Evolutionary conservation across 2,329 filamentous ascomycete genomes (phyloP), one percentile per base, ranked within the genome.

Genomic region (Cytospora chrysosperma): DNA sequence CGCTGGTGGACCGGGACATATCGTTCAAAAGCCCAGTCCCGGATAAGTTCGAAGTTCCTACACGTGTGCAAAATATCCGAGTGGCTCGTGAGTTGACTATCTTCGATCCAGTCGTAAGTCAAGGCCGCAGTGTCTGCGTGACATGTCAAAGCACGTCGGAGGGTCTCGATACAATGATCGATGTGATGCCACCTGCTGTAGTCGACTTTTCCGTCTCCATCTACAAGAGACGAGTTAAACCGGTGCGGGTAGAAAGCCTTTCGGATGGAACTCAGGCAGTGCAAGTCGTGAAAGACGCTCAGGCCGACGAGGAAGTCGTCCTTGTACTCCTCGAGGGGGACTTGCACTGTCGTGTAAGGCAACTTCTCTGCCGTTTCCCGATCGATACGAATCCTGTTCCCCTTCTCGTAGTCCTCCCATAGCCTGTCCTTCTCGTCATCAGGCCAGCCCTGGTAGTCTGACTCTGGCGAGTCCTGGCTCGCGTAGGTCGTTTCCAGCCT

Each of bases 91-190:
- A 62, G 52, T 21, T 53, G 49, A n/a, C 54, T 57, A 27, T 50
- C 50, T 53, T 54, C 61, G 54, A 62, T 34, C 61, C 61, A 62
- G 34, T 62, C 61, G 34, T 49, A 62, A 34, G 61, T 62, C 54
- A 56, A 58, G 4, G 55, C 61, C 17, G 54, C 32, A 12, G 61
- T 62, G 55, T 62, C 61, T 3, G 61, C 55, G 8, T 62, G 55
- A 21, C 61, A 62, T 8, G 57, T 50, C n/a, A 62, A 32, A 21
- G 57, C 61, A n/a, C 61, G 61, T 6, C 61, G 47, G 19, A 62
- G 34, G 8, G 61, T 58, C 34, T 62, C 61, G 15, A 62, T 55
- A 49, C 61, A 62, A 37, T 62, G 61, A 24, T 62, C 61, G 32
- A 62, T 40, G 26, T 62, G 61, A 28, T 49, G 34, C 61, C 61